phyloP scores from a whole-genome alignment of 192 early-diverging fungal genomes.

The Linnemannia hyalina region DNA sequence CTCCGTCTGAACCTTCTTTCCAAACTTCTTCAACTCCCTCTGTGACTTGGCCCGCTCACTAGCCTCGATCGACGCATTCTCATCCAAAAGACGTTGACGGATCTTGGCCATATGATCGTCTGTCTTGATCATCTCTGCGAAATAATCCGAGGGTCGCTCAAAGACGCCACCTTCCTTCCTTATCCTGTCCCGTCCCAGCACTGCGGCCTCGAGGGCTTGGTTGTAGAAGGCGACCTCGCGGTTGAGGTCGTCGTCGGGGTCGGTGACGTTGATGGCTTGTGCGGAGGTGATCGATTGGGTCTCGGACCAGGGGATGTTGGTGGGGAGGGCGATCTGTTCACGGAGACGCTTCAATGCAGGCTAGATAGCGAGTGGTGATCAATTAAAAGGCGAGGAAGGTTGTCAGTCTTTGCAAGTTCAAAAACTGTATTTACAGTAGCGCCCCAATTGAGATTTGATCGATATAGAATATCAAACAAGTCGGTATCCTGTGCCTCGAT shows the following conservation, averaged over 20 bases:
- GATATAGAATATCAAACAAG: too few species aligned
- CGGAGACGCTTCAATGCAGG: conserved; percentile 70
- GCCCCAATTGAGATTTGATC: not conserved
- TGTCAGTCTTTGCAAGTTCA: not conserved
- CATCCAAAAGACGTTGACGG: conserved; percentile 87
- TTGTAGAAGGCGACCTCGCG: conserved; percentile 95
- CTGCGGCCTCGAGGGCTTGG: conserved; percentile 87
- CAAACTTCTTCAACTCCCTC: conserved; percentile 95
- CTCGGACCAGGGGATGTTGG: conserved; percentile 76
- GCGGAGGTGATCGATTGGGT: conserved; percentile 73
- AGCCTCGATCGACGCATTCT: conserved; percentile 82
- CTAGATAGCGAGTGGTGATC: conserved; percentile 23
- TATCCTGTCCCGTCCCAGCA: conserved; percentile 72
- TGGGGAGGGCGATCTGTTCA: conserved; percentile 70
- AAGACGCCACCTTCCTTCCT: conserved; percentile 79
- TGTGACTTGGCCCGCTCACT: conserved; percentile 88
- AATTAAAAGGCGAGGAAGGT: not conserved
- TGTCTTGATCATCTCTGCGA: conserved; percentile 98
- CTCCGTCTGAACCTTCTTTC: conserved; percentile 96
- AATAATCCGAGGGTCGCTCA: conserved; percentile 93
- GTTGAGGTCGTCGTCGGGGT: conserved; percentile 89
- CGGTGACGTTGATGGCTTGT: conserved; percentile 65
- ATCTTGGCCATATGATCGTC: conserved; percentile 96
- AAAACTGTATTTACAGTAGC: not conserved
- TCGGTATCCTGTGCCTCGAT: not conserved